Base-by-base conservation (phyloP, 1,139 yeast genomes). In the Diutina rugosa region DNA sequence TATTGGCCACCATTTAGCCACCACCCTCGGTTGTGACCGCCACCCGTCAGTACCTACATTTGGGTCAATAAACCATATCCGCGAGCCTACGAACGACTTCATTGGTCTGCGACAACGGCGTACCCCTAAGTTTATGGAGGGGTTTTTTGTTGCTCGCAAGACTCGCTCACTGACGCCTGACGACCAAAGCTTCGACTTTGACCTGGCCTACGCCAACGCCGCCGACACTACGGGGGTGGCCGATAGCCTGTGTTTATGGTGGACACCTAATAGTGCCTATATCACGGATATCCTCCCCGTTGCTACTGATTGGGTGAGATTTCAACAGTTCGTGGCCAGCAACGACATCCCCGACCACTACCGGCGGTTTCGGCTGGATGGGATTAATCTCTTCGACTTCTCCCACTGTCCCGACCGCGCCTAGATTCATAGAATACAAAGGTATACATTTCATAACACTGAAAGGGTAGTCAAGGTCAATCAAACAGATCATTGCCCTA, bases 1-100 rank as follows among this genome's bases (percentile, higher is more conserved):
- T 61, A 61, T 75, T 10, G 78, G 79, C 0, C 51, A 58, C 2
- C 61, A 62, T 45, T 49, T 73, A 41, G n/a, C 32, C 7, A 14
- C 51, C 4, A 29, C 35, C 2, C 12, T 18, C 26, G 26, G 46
- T 6, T 10, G 18, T 3, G 10, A 44, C 16, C n/a, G 12, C 6
- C 18, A 44, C 4, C 16, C 18, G 10, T 10, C 26, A 7, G 18
- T 18, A n/a, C 26, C 18, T 9, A 18, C 51, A 10, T 21, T 48
- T 5, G 51, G 26, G 10, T 29, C 49, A 6, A 16, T 18, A 14
- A 26, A 46, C 21, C n/a, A 7, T 8, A 12, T 47, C 6, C 51
- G 51, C 6, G 8, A 28, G 21, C 30, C 29, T n/a, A 30, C 38
- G 2, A 47, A 47, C 30, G 51, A 32, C 29, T 49, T 49, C 12